Percentiles rank a stretch among this genome's conserved stretches.
Evolutionary conservation across 2,329 filamentous ascomycete genomes (phyloP).

Genomic region (Arthrobotrys sinensis): DNA sequence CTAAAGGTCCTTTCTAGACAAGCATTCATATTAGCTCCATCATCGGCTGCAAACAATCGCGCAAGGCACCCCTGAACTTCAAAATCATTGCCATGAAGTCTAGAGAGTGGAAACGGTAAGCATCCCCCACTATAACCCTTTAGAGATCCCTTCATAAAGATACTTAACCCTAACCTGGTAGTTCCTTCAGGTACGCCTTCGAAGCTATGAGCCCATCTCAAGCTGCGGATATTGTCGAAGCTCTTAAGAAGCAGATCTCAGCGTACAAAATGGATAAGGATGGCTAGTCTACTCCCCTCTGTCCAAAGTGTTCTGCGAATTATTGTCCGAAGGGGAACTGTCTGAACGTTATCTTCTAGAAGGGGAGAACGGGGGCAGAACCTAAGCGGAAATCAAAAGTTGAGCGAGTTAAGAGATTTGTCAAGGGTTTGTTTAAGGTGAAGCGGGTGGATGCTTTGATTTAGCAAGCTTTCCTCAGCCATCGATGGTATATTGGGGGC

Average conservation of each 20-base stretch:
- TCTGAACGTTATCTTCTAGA: not conserved
- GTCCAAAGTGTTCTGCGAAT: not conserved
- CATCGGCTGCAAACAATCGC: slow-evolving; percentile 83
- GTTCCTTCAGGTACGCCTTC: slow-evolving; percentile 85
- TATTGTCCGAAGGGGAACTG: not conserved
- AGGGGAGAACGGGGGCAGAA: not conserved
- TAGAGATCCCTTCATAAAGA: not conserved
- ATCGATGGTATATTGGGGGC: too few species aligned
- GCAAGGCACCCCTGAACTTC: slow-evolving; percentile 85
- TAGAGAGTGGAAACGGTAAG: slow-evolving; percentile 60
- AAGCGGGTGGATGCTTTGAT: slow-evolving; percentile 13
- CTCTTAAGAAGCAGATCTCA: slow-evolving; percentile 82
- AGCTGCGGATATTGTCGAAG: slow-evolving; percentile 82
- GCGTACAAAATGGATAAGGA: slow-evolving; percentile 70
- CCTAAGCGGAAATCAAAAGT: not conserved
- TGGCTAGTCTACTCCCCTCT: slow-evolving; percentile 23
- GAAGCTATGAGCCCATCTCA: slow-evolving; percentile 81
- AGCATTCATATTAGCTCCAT: slow-evolving; percentile 87
- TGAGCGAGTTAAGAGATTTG: not conserved
- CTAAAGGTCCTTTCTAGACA: slow-evolving; percentile 69
- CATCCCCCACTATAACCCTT: not conserved
- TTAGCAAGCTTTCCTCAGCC: too few species aligned
- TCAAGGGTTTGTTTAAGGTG: not conserved
- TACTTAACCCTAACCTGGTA: not conserved
- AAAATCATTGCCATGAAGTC: slow-evolving; percentile 69